Percentiles rank a stretch among this genome's conserved stretches.
Conservation (phyloP, 306 rosid genomes). For the Hippophae gyantsensis region DNA sequence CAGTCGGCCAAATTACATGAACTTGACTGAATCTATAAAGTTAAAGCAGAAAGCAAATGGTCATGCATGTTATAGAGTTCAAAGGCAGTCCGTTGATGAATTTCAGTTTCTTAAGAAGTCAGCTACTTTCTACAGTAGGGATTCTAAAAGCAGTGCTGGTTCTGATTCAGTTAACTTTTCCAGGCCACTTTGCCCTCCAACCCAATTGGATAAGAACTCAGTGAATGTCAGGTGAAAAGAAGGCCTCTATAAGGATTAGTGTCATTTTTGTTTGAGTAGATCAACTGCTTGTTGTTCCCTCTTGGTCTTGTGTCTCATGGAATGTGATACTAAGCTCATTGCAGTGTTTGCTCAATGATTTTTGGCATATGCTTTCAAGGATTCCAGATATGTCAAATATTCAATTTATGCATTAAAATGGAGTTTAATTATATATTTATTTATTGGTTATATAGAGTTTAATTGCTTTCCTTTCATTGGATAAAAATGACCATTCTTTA, state of each 20-base stretch:
- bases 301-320: neutral
- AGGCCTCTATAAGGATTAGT: constrained; percentile 12
- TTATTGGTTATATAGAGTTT: too few species aligned
- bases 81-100: constrained; percentile 94
- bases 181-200: constrained; percentile 34
- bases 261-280: constrained; percentile 28
- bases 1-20: constrained; percentile 73
- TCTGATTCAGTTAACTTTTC: constrained; percentile 26
- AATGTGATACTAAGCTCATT: too few species aligned
- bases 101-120: constrained; percentile 66
- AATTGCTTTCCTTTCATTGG: too few species aligned
- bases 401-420: too few species aligned
- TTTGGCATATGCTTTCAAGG: too few species aligned
- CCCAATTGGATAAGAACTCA: constrained; percentile 39
- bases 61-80: constrained; percentile 42
- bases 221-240: constrained; percentile 29
- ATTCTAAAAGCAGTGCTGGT: constrained; percentile 67
- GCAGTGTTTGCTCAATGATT: too few species aligned
- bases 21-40: constrained; percentile 74
- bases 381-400: too few species aligned
- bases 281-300: constrained; percentile 70
- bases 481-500: too few species aligned
- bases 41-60: constrained; percentile 44
- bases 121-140: constrained; percentile 50
- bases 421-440: too few species aligned